Conservation (phyloP, 768 basidiomycete genomes). For the Hericium erinaceus region DNA sequence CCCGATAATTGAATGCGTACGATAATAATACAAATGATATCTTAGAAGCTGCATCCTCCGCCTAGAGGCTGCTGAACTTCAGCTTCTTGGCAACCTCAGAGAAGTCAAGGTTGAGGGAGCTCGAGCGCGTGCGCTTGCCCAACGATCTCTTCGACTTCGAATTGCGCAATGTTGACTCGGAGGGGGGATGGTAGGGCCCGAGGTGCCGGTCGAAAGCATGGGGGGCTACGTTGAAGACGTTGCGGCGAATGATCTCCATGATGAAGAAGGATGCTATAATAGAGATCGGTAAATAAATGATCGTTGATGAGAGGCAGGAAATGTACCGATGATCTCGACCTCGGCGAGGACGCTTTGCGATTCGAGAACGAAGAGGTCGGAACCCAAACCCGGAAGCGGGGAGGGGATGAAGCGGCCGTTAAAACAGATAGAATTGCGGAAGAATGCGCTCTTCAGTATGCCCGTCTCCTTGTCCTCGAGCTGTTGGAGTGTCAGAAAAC, state of each 20-base stretch:
- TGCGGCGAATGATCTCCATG: conserved; percentile 12
- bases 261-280: conserved; percentile 10
- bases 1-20: no score
- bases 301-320: not conserved
- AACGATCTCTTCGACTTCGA: no score
- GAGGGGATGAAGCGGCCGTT: conserved; percentile 1
- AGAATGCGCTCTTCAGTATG: conserved; percentile 3
- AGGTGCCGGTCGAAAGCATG: conserved; percentile 10
- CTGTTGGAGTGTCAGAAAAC: not conserved
- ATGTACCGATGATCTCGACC: conserved; percentile 11
- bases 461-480: conserved; percentile 4
- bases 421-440: conserved; percentile 6
- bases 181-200: conserved; percentile 1
- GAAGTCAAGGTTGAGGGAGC: no score
- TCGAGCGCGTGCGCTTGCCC: no score
- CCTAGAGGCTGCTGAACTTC: no score
- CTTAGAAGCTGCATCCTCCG: no score
- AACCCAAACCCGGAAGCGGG: conserved; percentile 4
- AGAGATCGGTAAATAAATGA: not conserved
- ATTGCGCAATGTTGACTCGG: no score
- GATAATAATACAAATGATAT: no score
- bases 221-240: conserved; percentile 6
- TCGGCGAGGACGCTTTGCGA: not conserved
- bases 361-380: conserved; percentile 3
- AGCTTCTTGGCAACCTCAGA: no score